These are phyloP conservation scores for Exserohilum turcica DNA, from an alignment of 2,329 filamentous ascomycete genomes.

Conservation along the genomic window DNA sequence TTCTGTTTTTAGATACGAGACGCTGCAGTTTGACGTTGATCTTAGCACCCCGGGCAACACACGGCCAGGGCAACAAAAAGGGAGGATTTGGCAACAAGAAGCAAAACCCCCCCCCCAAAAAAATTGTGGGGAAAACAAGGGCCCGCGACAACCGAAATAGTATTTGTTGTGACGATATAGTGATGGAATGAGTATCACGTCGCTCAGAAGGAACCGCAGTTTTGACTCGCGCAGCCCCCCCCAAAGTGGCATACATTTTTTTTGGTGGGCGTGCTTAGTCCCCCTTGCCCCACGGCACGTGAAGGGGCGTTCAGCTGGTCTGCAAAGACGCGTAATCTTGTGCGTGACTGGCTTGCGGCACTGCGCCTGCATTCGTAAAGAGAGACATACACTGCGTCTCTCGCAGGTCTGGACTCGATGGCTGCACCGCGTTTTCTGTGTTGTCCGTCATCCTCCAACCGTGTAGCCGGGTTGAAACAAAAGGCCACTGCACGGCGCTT, in stretches of 20 bases:
- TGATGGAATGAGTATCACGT: not conserved
- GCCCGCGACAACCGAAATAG: not conserved
- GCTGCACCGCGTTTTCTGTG: not conserved
- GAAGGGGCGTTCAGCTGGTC: conserved; percentile 2
- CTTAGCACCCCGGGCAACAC: not conserved
- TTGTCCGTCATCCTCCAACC: not conserved
- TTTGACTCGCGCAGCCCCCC: not conserved
- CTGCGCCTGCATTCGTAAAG: not conserved
- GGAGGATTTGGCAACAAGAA: not conserved
- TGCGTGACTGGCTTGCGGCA: not conserved
- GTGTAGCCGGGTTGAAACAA: not conserved
- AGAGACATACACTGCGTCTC: not conserved
- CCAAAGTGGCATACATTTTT: no score
- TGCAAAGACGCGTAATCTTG: conserved; percentile 2
- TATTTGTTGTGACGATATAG: not conserved
- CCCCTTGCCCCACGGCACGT: not conserved
- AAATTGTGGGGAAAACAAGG: not conserved
- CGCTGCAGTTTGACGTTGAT: conserved; percentile 1
- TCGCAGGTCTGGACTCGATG: not conserved
- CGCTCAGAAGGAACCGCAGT: not conserved
- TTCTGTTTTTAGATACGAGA: conserved; percentile 6
- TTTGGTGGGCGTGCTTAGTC: not conserved
- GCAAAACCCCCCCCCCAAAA: not conserved
- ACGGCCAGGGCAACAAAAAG: not conserved
- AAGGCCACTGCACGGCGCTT: not conserved